These are phyloP conservation scores for Dittrichia graveolens DNA, from an alignment of 129 eudicot species.

Conservation along the genomic window DNA sequence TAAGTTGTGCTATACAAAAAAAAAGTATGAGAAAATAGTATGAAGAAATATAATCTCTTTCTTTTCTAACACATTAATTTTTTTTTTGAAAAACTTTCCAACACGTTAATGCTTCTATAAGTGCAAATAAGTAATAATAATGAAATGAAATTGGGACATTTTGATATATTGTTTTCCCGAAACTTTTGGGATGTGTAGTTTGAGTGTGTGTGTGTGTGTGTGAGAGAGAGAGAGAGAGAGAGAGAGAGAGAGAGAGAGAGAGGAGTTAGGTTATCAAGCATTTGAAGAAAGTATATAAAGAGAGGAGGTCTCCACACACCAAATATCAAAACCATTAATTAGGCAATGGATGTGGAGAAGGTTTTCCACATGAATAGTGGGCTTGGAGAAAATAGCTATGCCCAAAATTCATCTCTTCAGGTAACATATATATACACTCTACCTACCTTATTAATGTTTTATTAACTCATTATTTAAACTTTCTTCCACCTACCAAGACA, in stretches of 20 bases:
- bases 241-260: background rate
- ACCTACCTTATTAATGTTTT: background rate
- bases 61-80: too few relatives aligned
- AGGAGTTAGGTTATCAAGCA: constrained; percentile 32
- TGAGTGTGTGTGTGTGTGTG: background rate
- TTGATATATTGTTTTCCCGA: constrained; percentile 17
- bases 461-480: too few relatives aligned
- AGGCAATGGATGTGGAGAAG: constrained; percentile 78
- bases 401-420: constrained; percentile 87
- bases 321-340: constrained; percentile 3
- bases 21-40: too few relatives aligned
- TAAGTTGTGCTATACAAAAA: too few relatives aligned
- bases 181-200: constrained; percentile 41
- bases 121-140: too few relatives aligned
- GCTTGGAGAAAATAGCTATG: constrained; percentile 75
- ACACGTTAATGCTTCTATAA: too few relatives aligned
- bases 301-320: constrained; percentile 29
- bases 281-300: constrained; percentile 34
- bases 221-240: too few relatives aligned
- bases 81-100: too few relatives aligned
- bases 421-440: constrained; percentile 36
- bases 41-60: too few relatives aligned
- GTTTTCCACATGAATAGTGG: constrained; percentile 90
- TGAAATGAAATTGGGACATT: background rate
- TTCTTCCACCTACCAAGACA: too few relatives aligned